These are phyloP conservation scores for Phycomyces nitens DNA, from an alignment of 192 early-diverging fungal genomes.

Conservation along the genomic window DNA sequence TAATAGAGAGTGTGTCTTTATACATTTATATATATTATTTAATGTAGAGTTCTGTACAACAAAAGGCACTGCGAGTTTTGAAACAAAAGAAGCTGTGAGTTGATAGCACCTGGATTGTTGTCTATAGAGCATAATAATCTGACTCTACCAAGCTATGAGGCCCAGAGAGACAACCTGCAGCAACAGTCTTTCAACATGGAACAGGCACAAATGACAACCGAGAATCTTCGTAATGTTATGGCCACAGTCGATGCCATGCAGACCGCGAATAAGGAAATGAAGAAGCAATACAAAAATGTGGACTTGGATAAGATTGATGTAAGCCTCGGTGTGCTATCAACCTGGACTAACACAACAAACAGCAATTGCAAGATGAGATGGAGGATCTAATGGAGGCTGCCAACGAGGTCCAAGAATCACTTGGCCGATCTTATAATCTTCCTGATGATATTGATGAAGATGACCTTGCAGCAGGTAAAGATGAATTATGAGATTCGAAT, in stretches of 20 bases:
- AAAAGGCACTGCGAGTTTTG: slow-evolving; percentile 84
- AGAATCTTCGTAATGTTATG: slow-evolving; percentile 97
- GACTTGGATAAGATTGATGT: slow-evolving; percentile 94
- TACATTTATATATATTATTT: no score
- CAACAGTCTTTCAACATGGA: slow-evolving; percentile 99
- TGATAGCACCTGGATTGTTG: neutral
- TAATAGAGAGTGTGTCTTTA: neutral
- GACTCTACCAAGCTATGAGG: slow-evolving; percentile 67
- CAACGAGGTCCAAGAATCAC: slow-evolving; percentile 94
- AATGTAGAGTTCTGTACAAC: slow-evolving; percentile 80
- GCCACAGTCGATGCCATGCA: slow-evolving; percentile 97
- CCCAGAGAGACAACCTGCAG: slow-evolving; percentile 88
- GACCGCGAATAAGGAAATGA: slow-evolving; percentile 89
- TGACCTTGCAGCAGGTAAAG: slow-evolving; percentile 89
- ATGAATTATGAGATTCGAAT: neutral
- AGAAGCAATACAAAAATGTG: slow-evolving; percentile 93
- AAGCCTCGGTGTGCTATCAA: slow-evolving; percentile 3
- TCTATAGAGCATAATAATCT: neutral
- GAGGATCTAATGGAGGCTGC: slow-evolving; percentile 95
- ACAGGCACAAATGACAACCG: slow-evolving; percentile 85
- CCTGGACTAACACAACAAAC: neutral
- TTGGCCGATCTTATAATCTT: slow-evolving; percentile 87
- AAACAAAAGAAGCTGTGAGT: slow-evolving; percentile 90
- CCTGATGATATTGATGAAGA: slow-evolving; percentile 96
- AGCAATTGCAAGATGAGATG: slow-evolving; percentile 97